Conservation (phyloP, 2,329 filamentous ascomycete genomes). For the Gyromitra esculenta region DNA sequence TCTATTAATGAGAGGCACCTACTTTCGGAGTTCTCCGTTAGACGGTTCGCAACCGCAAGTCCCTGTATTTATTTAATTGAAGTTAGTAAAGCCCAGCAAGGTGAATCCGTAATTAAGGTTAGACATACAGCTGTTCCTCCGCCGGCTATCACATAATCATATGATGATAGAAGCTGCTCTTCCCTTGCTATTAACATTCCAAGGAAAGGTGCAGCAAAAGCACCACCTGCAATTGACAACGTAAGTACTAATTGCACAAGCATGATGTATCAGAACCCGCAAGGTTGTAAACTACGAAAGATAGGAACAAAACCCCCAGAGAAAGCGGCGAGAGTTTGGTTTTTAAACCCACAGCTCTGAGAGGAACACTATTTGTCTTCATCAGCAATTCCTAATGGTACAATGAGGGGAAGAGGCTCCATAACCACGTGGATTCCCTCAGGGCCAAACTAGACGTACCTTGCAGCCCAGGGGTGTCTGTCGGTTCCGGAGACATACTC, state of each 20-base stretch:
- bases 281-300: background rate
- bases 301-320: background rate
- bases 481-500: slow-evolving; percentile 25
- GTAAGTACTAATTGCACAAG: slow-evolving; percentile 25
- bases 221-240: slow-evolving; percentile 9
- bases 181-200: slow-evolving; percentile 40
- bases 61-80: slow-evolving; percentile 41
- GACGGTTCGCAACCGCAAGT: slow-evolving; percentile 57
- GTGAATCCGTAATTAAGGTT: background rate
- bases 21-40: slow-evolving; percentile 57
- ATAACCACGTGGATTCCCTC: slow-evolving; percentile 16
- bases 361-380: background rate
- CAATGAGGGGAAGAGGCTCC: slow-evolving; percentile 13
- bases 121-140: slow-evolving; percentile 55
- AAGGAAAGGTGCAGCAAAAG: slow-evolving; percentile 36
- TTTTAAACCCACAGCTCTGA: slow-evolving; percentile 15
- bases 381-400: slow-evolving; percentile 18
- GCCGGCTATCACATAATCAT: slow-evolving; percentile 57
- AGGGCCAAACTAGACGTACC: background rate
- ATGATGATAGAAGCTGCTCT: slow-evolving; percentile 38
- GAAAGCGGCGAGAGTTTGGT: background rate
- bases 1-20: background rate
- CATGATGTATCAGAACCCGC: slow-evolving; percentile 21
- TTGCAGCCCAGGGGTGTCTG: slow-evolving; percentile 4
- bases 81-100: background rate